Base-by-base conservation (phyloP, 208 protist genomes). In the Leishmania braziliensis region DNA sequence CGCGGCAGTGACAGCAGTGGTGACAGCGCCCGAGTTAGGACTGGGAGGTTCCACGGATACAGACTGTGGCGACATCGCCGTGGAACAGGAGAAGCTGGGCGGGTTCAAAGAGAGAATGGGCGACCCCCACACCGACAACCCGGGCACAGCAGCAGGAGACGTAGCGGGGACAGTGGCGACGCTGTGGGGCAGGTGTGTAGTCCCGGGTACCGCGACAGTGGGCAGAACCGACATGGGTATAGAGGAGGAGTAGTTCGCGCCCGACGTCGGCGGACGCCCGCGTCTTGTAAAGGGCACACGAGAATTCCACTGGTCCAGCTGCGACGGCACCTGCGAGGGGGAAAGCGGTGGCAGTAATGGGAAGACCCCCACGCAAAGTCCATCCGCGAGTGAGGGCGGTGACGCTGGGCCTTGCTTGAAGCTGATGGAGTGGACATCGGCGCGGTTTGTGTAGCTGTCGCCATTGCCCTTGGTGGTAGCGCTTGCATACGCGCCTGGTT, bases 271-370 rank as follows among this genome's bases (percentile, higher is more conserved):
- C 20, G 36, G 18, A 8, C 18, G 12, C 3, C 50, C 51, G 53
- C 53, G 10, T 36, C n/a, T 23, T 6, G 72, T 39, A 56, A 33
- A n/a, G 39, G 14, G 8, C 16, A 5, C 36, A 14, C 10, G 36
- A 10, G 14, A 9, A 29, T 3, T 20, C n/a, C 48, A 33, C 70
- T 20, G 5, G 48, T 23, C 5, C 70, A 20, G 48, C 70, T 75
- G 70, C n/a, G 46, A 75, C 23, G 33, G 16, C 29, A 29, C 16
- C 48, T 76, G 29, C 3, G 72, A 60, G n/a, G 50, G 4, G 18
- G 74, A 51, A 20, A 77, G 74, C 18, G 74, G 74, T 20, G 53
- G 54, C 74, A 77, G 74, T n/a, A 33, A 77, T n/a, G 74, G 23
- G 20, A 14, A n/a, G 20, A 51, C 50, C 14, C 74, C 16, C 29